Evolutionary conservation across 805 yeast species (phyloP).

Genomic region (Starmerella roubikii): DNA sequence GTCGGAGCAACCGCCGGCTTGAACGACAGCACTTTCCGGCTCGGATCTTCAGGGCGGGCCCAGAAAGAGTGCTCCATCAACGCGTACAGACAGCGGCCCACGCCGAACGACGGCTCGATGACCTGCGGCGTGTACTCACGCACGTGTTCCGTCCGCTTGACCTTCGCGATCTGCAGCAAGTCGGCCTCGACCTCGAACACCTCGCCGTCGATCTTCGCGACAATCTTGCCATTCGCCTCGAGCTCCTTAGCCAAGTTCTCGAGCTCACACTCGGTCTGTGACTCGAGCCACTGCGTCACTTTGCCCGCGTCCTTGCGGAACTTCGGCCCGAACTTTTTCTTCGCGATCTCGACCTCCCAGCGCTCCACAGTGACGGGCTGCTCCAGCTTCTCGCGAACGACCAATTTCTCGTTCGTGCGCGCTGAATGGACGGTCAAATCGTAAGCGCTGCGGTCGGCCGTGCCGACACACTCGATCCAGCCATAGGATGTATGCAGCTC

Average conservation of each 20-base stretch:
- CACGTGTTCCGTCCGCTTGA: slow-evolving; percentile 70
- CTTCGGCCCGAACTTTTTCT: slow-evolving; percentile 94
- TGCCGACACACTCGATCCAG: slow-evolving; percentile 99
- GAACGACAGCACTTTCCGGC: slow-evolving; percentile 82
- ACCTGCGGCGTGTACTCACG: slow-evolving; percentile 95
- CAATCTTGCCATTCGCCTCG: slow-evolving; percentile 45
- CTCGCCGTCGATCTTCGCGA: slow-evolving; percentile 53
- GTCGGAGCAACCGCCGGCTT: slow-evolving; percentile 96
- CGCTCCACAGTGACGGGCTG: slow-evolving; percentile 73
- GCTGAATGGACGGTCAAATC: slow-evolving; percentile 92
- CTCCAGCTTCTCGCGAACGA: slow-evolving; percentile 80
- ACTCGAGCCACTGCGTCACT: slow-evolving; percentile 65
- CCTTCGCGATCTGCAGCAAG: slow-evolving; percentile 62
- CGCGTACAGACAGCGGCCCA: slow-evolving; percentile 91
- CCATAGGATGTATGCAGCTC: slow-evolving; percentile 93
- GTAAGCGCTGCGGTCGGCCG: slow-evolving; percentile 98
- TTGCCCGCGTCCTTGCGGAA: slow-evolving; percentile 94
- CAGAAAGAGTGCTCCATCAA: slow-evolving; percentile 91
- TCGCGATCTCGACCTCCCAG: slow-evolving; percentile 75
- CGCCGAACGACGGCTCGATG: slow-evolving; percentile 98
- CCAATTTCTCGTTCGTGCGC: slow-evolving; percentile 86
- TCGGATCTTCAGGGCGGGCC: slow-evolving; percentile 80
- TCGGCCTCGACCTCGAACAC: slow-evolving; percentile 60
- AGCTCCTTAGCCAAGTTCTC: slow-evolving; percentile 65
- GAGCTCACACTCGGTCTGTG: slow-evolving; percentile 73